Evolutionary conservation across 306 rosid species (phyloP).

Genomic region (Gleditsia sinensis): DNA sequence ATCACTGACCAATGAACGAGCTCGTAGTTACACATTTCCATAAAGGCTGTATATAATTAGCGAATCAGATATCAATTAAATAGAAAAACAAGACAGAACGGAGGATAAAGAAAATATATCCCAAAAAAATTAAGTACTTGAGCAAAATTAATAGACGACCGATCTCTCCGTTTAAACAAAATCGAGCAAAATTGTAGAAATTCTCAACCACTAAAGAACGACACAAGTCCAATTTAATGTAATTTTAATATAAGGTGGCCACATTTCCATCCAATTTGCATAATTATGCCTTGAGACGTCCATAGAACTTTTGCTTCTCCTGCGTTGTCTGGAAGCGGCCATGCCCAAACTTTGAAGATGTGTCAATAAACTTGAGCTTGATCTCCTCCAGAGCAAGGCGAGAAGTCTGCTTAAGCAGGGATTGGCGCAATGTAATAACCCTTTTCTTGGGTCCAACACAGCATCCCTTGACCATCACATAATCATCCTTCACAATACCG

Average conservation of each 20-base stretch:
- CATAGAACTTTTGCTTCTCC: conserved; percentile 82
- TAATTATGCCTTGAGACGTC: conserved; percentile 71
- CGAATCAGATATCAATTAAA: too few relatives aligned
- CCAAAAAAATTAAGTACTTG: conserved; percentile 22
- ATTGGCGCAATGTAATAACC: conserved; percentile 79
- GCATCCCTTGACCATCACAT: conserved; percentile 72
- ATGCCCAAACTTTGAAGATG: conserved; percentile 85
- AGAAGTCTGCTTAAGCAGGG: conserved; percentile 81
- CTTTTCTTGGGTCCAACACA: conserved; percentile 89
- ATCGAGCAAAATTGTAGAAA: background rate
- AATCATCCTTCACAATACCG: conserved; percentile 82
- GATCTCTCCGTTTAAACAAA: background rate
- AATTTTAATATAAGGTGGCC: background rate
- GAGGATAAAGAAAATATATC: background rate
- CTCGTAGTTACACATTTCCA: too few relatives aligned
- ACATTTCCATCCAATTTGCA: background rate
- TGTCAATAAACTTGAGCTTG: conserved; percentile 83
- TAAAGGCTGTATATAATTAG: too few relatives aligned
- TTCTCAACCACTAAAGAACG: background rate
- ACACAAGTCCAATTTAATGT: background rate
- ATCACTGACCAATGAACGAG: too few relatives aligned
- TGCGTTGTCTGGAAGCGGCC: conserved; percentile 92
- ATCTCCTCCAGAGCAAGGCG: conserved; percentile 80
- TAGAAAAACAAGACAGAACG: background rate
- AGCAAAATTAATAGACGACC: background rate